Evolutionary conservation across 2,329 filamentous ascomycete genomes (phyloP).

Genomic region (Fusarium udum): DNA sequence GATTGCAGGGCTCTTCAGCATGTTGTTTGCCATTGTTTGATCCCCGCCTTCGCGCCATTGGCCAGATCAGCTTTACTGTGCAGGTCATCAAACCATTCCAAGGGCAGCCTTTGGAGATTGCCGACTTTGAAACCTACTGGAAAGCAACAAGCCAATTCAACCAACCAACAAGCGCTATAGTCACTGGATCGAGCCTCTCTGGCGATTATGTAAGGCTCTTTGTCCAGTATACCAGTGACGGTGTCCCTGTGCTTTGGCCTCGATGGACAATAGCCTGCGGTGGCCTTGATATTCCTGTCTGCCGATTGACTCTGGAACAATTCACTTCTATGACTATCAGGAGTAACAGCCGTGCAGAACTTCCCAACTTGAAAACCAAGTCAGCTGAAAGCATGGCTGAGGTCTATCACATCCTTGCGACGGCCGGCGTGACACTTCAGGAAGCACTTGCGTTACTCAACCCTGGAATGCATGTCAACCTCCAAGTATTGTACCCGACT

Average conservation of each 20-base stretch:
- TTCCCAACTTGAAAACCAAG: conserved; percentile 56
- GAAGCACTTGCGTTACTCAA: conserved; percentile 82
- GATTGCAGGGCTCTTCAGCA: conserved; percentile 75
- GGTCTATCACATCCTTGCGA: conserved; percentile 76
- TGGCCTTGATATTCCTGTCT: conserved; percentile 83
- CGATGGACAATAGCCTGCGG: conserved; percentile 81
- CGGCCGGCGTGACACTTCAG: conserved; percentile 80
- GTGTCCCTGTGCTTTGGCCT: conserved; percentile 87
- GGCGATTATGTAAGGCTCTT: conserved; percentile 95
- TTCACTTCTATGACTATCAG: conserved; percentile 66
- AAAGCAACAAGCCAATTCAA: conserved; percentile 96
- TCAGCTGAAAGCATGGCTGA: conserved; percentile 66
- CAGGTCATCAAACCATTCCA: conserved; percentile 97
- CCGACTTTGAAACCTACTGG: conserved; percentile 99
- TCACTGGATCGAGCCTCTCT: conserved; percentile 93
- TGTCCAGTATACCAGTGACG: conserved; percentile 90
- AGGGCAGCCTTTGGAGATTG: conserved; percentile 92
- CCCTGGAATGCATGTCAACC: conserved; percentile 82
- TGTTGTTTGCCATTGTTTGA: conserved; percentile 94
- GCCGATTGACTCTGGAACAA: conserved; percentile 78
- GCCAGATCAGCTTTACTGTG: conserved; percentile 91
- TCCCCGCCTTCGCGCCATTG: conserved; percentile 88
- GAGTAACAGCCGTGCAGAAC: conserved; percentile 54
- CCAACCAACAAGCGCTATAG: conserved; percentile 80
- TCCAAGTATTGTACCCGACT: conserved; percentile 91